Conservation (phyloP, 2,329 filamentous ascomycete genomes). For the Colletotrichum acutatum region DNA sequence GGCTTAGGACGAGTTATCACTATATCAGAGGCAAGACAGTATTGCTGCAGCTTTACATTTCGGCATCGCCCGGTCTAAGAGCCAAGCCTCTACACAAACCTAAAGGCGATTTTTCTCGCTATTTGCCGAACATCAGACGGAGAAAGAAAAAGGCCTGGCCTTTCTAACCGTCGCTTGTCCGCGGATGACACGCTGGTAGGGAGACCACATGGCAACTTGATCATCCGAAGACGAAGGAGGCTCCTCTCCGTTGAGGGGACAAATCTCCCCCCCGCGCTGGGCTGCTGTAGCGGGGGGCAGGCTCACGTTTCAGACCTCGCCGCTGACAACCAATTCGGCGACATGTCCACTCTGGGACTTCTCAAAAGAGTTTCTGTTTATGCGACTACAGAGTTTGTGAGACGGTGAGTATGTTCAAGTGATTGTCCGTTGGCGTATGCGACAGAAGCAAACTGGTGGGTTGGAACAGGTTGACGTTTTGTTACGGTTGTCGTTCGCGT, state of each 20-base stretch:
- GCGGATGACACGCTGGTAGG: neutral
- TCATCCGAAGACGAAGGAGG: neutral
- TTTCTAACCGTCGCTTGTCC: neutral
- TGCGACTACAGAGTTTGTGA: neutral
- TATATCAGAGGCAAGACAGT: neutral
- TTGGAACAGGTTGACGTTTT: neutral
- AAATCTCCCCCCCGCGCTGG: neutral
- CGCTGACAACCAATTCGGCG: neutral
- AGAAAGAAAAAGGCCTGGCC: neutral
- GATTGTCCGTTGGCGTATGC: neutral
- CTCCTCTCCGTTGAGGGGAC: too few species aligned
- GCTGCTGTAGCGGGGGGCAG: neutral
- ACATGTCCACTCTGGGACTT: neutral
- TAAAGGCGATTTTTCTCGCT: neutral
- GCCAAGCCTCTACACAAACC: neutral
- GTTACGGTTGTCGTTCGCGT: neutral
- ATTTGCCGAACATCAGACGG: conserved; percentile 32
- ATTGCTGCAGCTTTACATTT: neutral
- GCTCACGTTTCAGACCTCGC: conserved; percentile 22
- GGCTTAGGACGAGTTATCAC: neutral
- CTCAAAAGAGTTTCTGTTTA: neutral
- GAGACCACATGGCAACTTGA: conserved; percentile 12
- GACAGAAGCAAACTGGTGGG: neutral
- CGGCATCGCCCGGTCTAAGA: neutral
- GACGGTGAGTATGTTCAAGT: neutral